Percentiles rank a stretch among this genome's conserved stretches.
Evolutionary conservation across 2,329 filamentous ascomycete genomes (phyloP).

Genomic region (Colletotrichum trifolii): DNA sequence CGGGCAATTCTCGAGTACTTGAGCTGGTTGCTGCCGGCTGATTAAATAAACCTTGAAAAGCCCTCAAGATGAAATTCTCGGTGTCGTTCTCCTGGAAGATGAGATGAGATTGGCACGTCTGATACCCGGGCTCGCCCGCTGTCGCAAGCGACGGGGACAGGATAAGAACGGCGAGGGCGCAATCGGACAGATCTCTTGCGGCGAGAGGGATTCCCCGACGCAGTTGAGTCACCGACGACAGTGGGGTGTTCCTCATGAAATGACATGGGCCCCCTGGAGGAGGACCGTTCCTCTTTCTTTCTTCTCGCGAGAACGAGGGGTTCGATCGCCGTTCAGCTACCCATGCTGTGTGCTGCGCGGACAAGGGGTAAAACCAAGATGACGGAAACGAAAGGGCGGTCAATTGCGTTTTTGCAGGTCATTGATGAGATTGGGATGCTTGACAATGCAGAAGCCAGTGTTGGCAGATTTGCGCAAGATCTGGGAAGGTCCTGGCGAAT

Average conservation of each 20-base stretch:
- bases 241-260: constrained; percentile 21
- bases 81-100: too few relatives aligned
- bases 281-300: too few relatives aligned
- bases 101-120: neutral
- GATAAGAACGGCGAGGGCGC: constrained; percentile 7
- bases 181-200: constrained; percentile 28
- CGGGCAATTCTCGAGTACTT: too few relatives aligned
- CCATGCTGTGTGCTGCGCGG: constrained; percentile 9
- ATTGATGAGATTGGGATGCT: constrained; percentile 9
- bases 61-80: too few relatives aligned
- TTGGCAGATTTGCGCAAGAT: constrained; percentile 19
- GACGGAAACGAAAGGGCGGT: constrained; percentile 28
- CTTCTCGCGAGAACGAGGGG: too few relatives aligned
- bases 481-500: too few relatives aligned
- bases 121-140: constrained; percentile 3
- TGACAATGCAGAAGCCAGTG: constrained; percentile 28
- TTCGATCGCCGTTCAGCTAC: constrained; percentile 18
- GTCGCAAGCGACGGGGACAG: neutral
- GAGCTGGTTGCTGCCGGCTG: too few relatives aligned
- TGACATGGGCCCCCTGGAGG: constrained; percentile 7
- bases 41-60: too few relatives aligned
- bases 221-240: constrained; percentile 9
- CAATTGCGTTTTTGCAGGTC: constrained; percentile 16
- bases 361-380: constrained; percentile 9
- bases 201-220: neutral